A percentile compares a stretch with the other conserved stretches of the same genome.
phyloP scores from a whole-genome alignment of 169 alveolate species.

The Plasmodium gallinaceum region DNA sequence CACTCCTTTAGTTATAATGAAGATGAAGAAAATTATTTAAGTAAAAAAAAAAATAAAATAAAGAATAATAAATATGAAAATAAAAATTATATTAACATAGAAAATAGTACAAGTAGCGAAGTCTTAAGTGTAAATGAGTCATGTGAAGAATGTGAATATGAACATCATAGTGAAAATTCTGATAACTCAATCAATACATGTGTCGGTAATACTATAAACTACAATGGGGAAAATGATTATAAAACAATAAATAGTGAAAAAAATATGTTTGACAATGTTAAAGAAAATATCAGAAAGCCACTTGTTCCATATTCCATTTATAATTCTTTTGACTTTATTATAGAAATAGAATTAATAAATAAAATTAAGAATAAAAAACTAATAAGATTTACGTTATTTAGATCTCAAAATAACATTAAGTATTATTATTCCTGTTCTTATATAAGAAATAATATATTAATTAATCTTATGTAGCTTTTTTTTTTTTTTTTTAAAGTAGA shows the following conservation, averaged over 20 bases:
- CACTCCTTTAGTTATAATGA: not conserved
- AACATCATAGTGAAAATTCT: not conserved
- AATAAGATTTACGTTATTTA: constrained; percentile 35
- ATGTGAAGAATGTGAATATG: not conserved
- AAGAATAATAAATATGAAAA: not conserved
- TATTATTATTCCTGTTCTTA: constrained; percentile 12
- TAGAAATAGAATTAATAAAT: constrained; percentile 23
- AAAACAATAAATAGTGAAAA: not conserved
- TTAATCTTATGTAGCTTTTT: constrained; percentile 14
- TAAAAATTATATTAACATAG: not conserved
- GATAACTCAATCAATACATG: not conserved
- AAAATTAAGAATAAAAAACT: constrained; percentile 16
- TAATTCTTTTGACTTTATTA: constrained; percentile 34
- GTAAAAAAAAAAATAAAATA: not conserved
- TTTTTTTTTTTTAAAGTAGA: not conserved
- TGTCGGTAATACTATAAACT: not conserved
- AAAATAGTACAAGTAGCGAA: not conserved
- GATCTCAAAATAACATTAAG: constrained; percentile 22
- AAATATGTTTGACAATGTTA: not conserved
- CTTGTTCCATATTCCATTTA: constrained; percentile 14
- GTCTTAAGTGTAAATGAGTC: not conserved
- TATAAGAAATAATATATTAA: constrained; percentile 9
- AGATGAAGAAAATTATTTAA: not conserved
- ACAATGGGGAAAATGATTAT: not conserved
- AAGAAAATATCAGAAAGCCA: constrained; percentile 6